Conservation (phyloP, 106 monocot species). For the Dactylorhiza incarnata region DNA sequence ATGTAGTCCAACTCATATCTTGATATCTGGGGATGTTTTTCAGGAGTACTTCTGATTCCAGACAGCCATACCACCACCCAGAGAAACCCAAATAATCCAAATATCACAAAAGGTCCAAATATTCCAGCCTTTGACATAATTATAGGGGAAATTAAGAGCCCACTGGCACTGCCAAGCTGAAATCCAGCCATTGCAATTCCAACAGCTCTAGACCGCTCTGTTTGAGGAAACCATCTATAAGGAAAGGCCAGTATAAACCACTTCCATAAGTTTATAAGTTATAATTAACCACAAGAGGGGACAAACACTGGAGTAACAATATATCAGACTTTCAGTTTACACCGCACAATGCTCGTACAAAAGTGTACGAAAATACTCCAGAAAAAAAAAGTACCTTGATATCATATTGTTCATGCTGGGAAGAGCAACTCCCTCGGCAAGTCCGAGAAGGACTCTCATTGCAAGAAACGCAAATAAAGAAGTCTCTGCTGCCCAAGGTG, state of each 20-base stretch:
- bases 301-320: background rate
- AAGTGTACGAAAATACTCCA: background rate
- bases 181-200: slow-evolving; percentile 94
- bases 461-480: slow-evolving; percentile 60
- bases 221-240: slow-evolving; percentile 95
- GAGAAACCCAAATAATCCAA: slow-evolving; percentile 89
- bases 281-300: background rate
- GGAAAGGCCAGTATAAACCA: slow-evolving; percentile 20
- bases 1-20: slow-evolving; percentile 70
- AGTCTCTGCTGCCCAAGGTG: slow-evolving; percentile 82
- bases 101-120: slow-evolving; percentile 93
- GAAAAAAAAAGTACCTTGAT: slow-evolving; percentile 37
- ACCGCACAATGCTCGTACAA: background rate
- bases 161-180: slow-evolving; percentile 81
- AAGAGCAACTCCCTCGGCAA: slow-evolving; percentile 93
- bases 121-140: slow-evolving; percentile 76
- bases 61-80: slow-evolving; percentile 82
- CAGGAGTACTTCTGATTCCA: slow-evolving; percentile 63
- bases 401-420: slow-evolving; percentile 98
- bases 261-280: slow-evolving; percentile 8
- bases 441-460: slow-evolving; percentile 64
- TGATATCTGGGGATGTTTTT: slow-evolving; percentile 67
- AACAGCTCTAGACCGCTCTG: slow-evolving; percentile 85
- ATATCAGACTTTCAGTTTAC: background rate
- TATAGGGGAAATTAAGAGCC: slow-evolving; percentile 78